phyloP scores from a whole-genome alignment of 2,329 filamentous ascomycete genomes.

The Aureobasidium sp. region DNA sequence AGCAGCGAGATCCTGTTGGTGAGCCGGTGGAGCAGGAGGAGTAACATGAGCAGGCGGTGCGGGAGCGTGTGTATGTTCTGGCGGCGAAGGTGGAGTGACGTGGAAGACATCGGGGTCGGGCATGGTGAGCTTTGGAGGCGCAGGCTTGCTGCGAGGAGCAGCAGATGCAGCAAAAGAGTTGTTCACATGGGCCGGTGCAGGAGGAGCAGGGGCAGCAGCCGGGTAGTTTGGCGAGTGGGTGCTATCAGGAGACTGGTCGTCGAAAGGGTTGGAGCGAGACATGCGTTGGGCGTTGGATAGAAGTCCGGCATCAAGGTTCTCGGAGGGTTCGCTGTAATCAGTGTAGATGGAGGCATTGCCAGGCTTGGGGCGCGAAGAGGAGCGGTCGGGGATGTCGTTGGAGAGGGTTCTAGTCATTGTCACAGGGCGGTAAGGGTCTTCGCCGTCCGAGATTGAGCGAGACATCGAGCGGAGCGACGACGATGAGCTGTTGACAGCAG shows the following conservation, averaged over 20 bases:
- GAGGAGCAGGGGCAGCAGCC: not conserved
- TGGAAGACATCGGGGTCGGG: constrained; percentile 7
- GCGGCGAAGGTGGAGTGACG: constrained; percentile 10
- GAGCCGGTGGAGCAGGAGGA: constrained; percentile 5
- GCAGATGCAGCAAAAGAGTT: not conserved
- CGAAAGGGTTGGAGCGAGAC: constrained; percentile 34
- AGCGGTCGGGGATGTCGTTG: constrained; percentile 24
- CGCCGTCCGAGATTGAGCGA: constrained; percentile 61
- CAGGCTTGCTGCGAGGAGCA: not conserved
- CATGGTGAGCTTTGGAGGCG: not conserved
- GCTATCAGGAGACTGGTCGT: constrained; percentile 2
- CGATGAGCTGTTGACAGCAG: constrained; percentile 65
- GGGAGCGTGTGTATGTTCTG: not conserved
- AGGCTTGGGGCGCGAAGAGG: constrained; percentile 16
- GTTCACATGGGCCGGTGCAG: not conserved
- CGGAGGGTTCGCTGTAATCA: constrained; percentile 38
- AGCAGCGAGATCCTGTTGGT: not conserved
- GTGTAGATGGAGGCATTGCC: constrained; percentile 44
- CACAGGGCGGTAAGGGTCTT: constrained; percentile 75
- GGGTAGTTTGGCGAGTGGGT: not conserved
- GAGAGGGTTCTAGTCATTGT: constrained; percentile 46
- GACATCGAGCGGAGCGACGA: constrained; percentile 85
- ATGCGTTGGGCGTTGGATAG: constrained; percentile 50
- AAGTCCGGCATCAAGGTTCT: constrained; percentile 42
- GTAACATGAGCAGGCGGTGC: constrained; percentile 3